Percentiles rank a stretch among this genome's conserved stretches.
phyloP scores from a whole-genome alignment of 2,329 filamentous ascomycete genomes.

The Talaromyces sp. region DNA sequence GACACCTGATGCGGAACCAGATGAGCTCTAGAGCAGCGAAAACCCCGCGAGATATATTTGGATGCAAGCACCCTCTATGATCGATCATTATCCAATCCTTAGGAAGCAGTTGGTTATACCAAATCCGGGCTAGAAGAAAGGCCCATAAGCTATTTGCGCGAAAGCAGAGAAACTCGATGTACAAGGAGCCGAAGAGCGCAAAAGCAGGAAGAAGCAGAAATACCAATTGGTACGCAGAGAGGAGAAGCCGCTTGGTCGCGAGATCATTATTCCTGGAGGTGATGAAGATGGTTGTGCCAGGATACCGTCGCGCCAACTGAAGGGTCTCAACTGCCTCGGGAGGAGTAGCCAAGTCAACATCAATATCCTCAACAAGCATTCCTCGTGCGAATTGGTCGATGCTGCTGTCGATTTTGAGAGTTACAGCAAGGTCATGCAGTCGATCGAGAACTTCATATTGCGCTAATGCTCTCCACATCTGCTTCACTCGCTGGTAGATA shows the following conservation, averaged over 20 bases:
- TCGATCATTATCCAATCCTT: background rate
- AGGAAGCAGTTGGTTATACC: background rate
- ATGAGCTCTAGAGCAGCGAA: background rate
- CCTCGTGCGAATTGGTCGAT: background rate
- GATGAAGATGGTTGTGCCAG: background rate
- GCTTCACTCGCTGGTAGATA: background rate
- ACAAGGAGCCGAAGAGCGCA: background rate
- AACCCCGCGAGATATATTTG: background rate
- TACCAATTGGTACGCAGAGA: background rate
- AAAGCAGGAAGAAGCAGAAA: background rate
- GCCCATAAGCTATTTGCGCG: background rate
- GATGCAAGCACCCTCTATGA: background rate
- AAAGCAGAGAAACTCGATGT: background rate
- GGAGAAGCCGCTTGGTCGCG: background rate
- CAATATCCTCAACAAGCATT: conserved; percentile 4
- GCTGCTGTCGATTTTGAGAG: background rate
- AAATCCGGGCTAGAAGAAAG: background rate
- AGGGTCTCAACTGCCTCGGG: background rate
- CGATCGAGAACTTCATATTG: background rate
- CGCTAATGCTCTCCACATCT: background rate
- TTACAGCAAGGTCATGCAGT: background rate
- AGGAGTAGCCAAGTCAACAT: conserved; percentile 2
- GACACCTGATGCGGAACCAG: conserved; percentile 6
- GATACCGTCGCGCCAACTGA: background rate
- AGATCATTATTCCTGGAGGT: background rate